These are phyloP conservation scores for Colletotrichum cereale DNA, from an alignment of 2,329 filamentous ascomycete genomes.

Conservation along the genomic window DNA sequence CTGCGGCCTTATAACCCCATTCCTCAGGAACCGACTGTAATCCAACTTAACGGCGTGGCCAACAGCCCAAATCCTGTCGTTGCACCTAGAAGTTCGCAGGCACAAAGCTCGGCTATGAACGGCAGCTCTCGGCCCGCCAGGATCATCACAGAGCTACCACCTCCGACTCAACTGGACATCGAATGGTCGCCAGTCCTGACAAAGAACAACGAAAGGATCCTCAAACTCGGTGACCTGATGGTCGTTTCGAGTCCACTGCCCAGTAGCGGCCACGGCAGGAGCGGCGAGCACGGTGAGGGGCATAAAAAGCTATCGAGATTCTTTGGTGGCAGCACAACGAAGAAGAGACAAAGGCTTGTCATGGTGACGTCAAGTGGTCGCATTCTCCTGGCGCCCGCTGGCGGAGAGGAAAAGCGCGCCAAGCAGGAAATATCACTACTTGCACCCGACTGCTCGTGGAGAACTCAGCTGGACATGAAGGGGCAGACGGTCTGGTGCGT, in stretches of 20 bases:
- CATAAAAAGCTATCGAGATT: slow-evolving; percentile 94
- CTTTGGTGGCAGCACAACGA: slow-evolving; percentile 90
- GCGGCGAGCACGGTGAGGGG: slow-evolving; percentile 72
- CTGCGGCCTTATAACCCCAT: slow-evolving; percentile 87
- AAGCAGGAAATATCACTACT: slow-evolving; percentile 93
- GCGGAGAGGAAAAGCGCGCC: slow-evolving; percentile 94
- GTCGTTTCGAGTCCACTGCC: slow-evolving; percentile 84
- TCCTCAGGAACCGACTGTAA: slow-evolving; percentile 77
- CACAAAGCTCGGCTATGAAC: slow-evolving; percentile 56
- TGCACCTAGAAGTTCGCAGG: slow-evolving; percentile 49
- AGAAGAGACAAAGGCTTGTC: slow-evolving; percentile 92
- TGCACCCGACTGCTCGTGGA: slow-evolving; percentile 80
- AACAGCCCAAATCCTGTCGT: slow-evolving; percentile 47
- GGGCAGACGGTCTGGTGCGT: slow-evolving; percentile 90
- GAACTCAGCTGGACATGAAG: slow-evolving; percentile 85
- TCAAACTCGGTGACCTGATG: slow-evolving; percentile 92
- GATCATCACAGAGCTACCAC: slow-evolving; percentile 93
- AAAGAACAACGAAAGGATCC: slow-evolving; percentile 89
- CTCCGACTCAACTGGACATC: slow-evolving; percentile 96
- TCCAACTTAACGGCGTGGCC: slow-evolving; percentile 75
- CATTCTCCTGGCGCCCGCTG: slow-evolving; percentile 89
- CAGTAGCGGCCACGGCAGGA: slow-evolving; percentile 79
- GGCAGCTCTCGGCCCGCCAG: slow-evolving; percentile 74
- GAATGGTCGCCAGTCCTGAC: slow-evolving; percentile 98
- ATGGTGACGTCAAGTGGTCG: slow-evolving; percentile 94